A percentile compares a stretch with the other conserved stretches of the same genome.
These are phyloP conservation scores for Ogataea pini DNA, from an alignment of 805 yeast species.

Conservation along the genomic window DNA sequence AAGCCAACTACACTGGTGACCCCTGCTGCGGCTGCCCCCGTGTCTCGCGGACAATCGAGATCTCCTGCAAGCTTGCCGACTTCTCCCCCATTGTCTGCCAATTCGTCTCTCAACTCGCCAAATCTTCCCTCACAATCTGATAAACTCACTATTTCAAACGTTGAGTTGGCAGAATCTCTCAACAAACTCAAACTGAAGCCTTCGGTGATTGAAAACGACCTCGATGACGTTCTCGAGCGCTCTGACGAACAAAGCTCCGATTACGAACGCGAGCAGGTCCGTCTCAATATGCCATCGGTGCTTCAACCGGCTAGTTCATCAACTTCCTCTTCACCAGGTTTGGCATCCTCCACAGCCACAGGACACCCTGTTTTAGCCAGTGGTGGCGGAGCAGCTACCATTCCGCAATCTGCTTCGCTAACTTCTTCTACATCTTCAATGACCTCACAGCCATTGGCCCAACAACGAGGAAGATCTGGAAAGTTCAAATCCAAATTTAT, in stretches of 20 bases:
- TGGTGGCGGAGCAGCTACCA: not conserved
- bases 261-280: conserved; percentile 1
- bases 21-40: not conserved
- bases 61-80: conserved; percentile 17
- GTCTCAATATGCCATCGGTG: conserved; percentile 2
- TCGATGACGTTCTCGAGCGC: conserved; percentile 34
- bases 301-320: conserved; percentile 1
- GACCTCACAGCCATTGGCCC: conserved; percentile 13
- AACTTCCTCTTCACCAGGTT: conserved; percentile 7
- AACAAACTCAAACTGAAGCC: conserved; percentile 34
- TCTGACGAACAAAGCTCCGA: conserved; percentile 11
- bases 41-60: conserved; percentile 1
- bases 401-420: conserved; percentile 14
- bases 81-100: conserved; percentile 24
- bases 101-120: conserved; percentile 21
- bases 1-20: not conserved
- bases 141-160: conserved; percentile 15
- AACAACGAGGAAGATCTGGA: conserved; percentile 22
- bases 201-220: conserved; percentile 35
- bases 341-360: not conserved
- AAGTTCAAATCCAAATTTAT: conserved; percentile 24
- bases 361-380: not conserved
- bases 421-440: conserved; percentile 17
- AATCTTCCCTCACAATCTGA: conserved; percentile 11
- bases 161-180: conserved; percentile 28